Evolutionary conservation across 2,329 filamentous ascomycete species (phyloP), one percentile per base, ranked within the genome.

Genomic region (Cordyceps cateniannulata): DNA sequence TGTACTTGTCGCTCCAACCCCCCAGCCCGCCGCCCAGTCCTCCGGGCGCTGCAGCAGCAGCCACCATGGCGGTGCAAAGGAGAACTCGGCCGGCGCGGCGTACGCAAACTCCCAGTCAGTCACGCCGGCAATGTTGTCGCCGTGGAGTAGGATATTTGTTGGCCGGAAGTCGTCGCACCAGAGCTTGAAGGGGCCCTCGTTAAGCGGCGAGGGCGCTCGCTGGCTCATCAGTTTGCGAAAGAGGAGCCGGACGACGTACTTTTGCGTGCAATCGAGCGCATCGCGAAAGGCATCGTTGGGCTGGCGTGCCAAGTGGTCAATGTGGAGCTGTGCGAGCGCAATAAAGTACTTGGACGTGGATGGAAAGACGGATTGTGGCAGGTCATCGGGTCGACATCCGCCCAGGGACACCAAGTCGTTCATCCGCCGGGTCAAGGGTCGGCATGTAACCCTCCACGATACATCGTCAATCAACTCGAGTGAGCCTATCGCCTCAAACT

Each of bases 151-250:
- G 20, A 45, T 55, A 32, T 32, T 55, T 4, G 38, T 29, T 8
- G 52, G 52, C 24, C 38, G 52, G 24, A 55, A 55, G 38, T 55
- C 38, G 24, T 55, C 52, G 6, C 52, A 55, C 38, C 52, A 55
- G 24, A 55, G 38, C 25, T 29, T 44, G n/a, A 45, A 55, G 5
- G n/a, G 38, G 16, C 40, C 52, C 22, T 22, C 5, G 40, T 51
- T 38, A 12, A 16, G 6, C 5, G 45, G 14, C 3, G 16, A 20
- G 3, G 1, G 20, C 8, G 5, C 22, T 44, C 22, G 22, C 14
- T 2, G 9, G 38, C 52, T 55, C 24, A 32, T 16, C 1, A 55
- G n/a, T 14, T 45, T 55, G 16, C 24, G 52, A 38, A 55, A 55
- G 14, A 55, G 24, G 3, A 29, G 38, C 18, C 52, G 45, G 6